These are phyloP conservation scores for Xanthoconium stramineum DNA, from an alignment of 768 basidiomycete genomes.

Conservation along the genomic window DNA sequence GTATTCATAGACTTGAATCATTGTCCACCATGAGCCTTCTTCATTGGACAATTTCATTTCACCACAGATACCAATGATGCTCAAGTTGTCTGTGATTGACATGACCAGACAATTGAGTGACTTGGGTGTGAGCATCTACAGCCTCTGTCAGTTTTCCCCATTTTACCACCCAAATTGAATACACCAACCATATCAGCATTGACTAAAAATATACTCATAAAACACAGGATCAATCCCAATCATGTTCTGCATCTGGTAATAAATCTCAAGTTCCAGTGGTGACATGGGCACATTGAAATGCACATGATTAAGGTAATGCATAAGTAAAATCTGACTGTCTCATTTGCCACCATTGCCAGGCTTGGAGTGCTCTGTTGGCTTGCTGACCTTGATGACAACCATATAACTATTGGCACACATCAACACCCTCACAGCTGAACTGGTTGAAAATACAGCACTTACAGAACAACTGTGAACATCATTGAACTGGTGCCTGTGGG, in stretches of 20 bases:
- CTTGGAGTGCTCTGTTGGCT: constrained; percentile 85
- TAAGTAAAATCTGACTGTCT: constrained; percentile 85
- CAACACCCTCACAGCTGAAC: not conserved
- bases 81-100: no score
- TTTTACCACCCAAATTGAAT: not conserved
- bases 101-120: no score
- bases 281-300: constrained; percentile 95
- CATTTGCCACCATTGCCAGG: constrained; percentile 95
- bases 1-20: constrained; percentile 37
- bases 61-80: no score
- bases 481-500: constrained; percentile 60
- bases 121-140: no score
- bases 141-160: not conserved
- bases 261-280: constrained; percentile 89
- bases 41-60: no score
- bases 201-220: constrained; percentile 96
- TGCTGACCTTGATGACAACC: no score
- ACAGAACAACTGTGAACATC: constrained; percentile 79
- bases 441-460: constrained; percentile 32
- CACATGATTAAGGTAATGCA: constrained; percentile 91
- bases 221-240: constrained; percentile 97
- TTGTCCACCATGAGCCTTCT: no score
- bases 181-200: constrained; percentile 86
- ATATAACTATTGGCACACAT: constrained; percentile 60
- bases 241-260: constrained; percentile 97